Evolutionary conservation across 2,329 filamentous ascomycete species (phyloP).

Genomic region (Aureobasidium zeae): DNA sequence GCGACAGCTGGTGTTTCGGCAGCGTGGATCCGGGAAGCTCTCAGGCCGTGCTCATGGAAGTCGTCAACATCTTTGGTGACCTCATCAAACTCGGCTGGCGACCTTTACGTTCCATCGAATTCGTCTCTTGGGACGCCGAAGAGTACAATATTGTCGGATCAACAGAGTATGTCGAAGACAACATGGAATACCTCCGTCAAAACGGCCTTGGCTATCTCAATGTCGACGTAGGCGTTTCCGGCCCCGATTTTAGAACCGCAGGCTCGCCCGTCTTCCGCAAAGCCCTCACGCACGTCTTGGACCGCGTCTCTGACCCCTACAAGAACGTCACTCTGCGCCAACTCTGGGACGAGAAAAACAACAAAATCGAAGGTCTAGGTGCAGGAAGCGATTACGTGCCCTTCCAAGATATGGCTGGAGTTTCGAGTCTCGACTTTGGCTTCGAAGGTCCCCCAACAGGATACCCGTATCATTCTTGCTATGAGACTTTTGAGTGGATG

Average conservation of each 20-base stretch:
- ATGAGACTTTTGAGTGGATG: constrained; percentile 87
- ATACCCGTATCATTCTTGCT: constrained; percentile 71
- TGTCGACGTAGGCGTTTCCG: constrained; percentile 72
- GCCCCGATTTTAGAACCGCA: constrained; percentile 62
- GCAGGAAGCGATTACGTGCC: constrained; percentile 75
- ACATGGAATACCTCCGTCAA: constrained; percentile 60
- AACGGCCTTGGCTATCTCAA: constrained; percentile 85
- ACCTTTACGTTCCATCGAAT: constrained; percentile 87
- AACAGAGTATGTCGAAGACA: constrained; percentile 87
- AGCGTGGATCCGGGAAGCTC: constrained; percentile 79
- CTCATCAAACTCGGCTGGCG: constrained; percentile 72
- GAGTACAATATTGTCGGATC: constrained; percentile 92
- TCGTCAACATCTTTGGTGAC: constrained; percentile 75
- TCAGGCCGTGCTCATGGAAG: constrained; percentile 82
- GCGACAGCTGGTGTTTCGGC: constrained; percentile 86
- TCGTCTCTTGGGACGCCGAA: constrained; percentile 90
- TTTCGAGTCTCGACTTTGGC: constrained; percentile 73
- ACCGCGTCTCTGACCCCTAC: constrained; percentile 62
- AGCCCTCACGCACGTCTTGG: constrained; percentile 62
- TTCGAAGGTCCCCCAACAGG: constrained; percentile 54
- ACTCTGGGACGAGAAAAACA: constrained; percentile 61
- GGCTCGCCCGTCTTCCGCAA: constrained; percentile 73
- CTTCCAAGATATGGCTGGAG: constrained; percentile 86
- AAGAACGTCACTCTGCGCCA: constrained; percentile 63
- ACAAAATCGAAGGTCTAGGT: constrained; percentile 58